Evolutionary conservation across 805 yeast genomes (phyloP), one percentile per base, ranked within the genome.

Genomic region (Torulaspora franciscae): DNA sequence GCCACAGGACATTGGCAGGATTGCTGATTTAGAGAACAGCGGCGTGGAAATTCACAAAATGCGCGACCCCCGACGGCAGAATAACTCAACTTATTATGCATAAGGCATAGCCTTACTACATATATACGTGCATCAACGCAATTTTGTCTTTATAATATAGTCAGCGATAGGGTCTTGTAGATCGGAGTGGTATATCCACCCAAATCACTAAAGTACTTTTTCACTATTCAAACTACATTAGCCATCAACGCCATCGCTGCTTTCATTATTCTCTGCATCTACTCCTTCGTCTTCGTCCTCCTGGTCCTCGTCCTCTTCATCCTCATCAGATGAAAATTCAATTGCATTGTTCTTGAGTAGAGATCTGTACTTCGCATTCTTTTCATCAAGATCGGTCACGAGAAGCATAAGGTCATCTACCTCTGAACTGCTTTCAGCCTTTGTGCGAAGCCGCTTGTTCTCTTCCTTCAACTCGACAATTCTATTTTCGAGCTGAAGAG

Each of bases 1-100:
- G 0, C 99, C 99, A 0, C 95, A 89, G 58, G 95, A 88, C 61
- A 84, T 91, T 51, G 80, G 77, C 2, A 71, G 69, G 43, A 72
- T 70, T 32, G 80, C 86, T 1, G 77, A 79, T 15, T 73, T 84
- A 34, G 82, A 80, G n/a, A 80, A 77, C 26, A 66, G 76, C 23
- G 73, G 69, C 15, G 86, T 85, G 3, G 72, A 68, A 45, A 83
- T 85, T 25, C 89, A 83, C 55, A 78, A 74, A 55, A 80, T 85
- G 54, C 65, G 58, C 46, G 74, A 71, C 47, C 74, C 74, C 10
- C 47, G 64, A 45, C 56, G 69, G 48, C 61, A 57, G 13, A 61
- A 53, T 43, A 60, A 58, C 39, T 59, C 65, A 3, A 50, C 48
- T 26, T 55, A 37, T 35, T 49, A 51, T 41, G 24, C 32, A 19